Base-by-base conservation (phyloP, 2,329 filamentous ascomycete genomes). In the Fusarium sororula region DNA sequence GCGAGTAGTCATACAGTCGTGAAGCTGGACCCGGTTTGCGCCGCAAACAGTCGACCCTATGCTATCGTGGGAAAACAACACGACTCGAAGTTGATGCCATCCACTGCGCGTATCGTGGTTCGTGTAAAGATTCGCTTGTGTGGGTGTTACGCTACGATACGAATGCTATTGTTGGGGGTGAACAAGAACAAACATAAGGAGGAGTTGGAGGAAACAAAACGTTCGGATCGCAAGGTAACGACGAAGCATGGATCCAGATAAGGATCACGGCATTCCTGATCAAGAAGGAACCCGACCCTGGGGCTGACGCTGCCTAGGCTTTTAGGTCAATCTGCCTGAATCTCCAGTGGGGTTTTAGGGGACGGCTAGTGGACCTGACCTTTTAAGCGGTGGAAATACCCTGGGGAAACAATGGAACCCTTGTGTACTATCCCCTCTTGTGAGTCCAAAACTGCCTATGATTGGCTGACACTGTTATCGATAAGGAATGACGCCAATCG, bases 401-500 rank as follows among this genome's bases (percentile, higher is more conserved):
- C 63, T 74, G 72, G 69, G 65, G 68, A 58, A 64, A 58, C 50
- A 60, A 38, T 47, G 70, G 47, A 53, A 48, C 50, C 57, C 44
- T 47, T 70, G 53, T 42, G 24, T 17, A 4, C 14, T 45, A 53
- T 30, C 70, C 57, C 68, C 67, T 61, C 15, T 30, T 24, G 32
- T n/a, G 28, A 41, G 24, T 18, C 28, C 24, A 11, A 18, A n/a
- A 6, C 3, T 6, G 15, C 1, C 5, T 41, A 14, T 66, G 22
- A 78, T 78, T 78, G 76, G 76, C 4, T 10, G 20, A 3, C 3
- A 0, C 0, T 0, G 11, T 66, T 77, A 78, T 78, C 75, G 75
- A 77, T 77, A 77, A 78, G 28, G 2, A 26, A 77, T 77, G 75
- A 77, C 75, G 75, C 75, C 75, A 78, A 72, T 62, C 63, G 75